Percentiles rank a stretch among this genome's conserved stretches.
Evolutionary conservation across 441 rosid species (phyloP).

Genomic region (Geranium incanum): DNA sequence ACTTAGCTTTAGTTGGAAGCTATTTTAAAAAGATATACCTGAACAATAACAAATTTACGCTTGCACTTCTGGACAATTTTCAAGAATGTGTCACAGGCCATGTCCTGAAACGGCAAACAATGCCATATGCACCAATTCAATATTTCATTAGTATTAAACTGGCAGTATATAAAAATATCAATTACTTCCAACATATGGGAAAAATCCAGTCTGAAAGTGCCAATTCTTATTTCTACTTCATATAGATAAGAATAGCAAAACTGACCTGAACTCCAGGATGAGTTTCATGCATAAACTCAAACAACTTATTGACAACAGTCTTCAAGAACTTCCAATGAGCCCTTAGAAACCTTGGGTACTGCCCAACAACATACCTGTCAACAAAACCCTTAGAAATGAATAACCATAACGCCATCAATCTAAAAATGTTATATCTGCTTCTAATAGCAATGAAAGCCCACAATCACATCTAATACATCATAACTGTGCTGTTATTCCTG

Average conservation of each 20-base stretch:
- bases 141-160: not conserved
- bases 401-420: not conserved
- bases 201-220: not conserved
- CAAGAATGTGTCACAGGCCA: conserved; percentile 99
- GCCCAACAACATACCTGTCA: conserved; percentile 98
- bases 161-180: not conserved
- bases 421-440: not conserved
- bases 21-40: conserved; percentile 39
- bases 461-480: not conserved
- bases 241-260: not conserved
- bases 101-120: conserved; percentile 54
- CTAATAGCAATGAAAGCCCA: not conserved
- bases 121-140: not conserved
- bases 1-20: not conserved
- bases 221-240: not conserved
- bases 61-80: conserved; percentile 99
- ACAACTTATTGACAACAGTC: conserved; percentile 97
- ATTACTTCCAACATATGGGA: not conserved
- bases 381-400: conserved; percentile 16
- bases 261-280: conserved; percentile 99
- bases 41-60: conserved; percentile 90
- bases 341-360: conserved; percentile 97
- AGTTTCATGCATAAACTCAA: conserved; percentile 99
- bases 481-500: not conserved
- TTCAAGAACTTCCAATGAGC: conserved; percentile 99